Evolutionary conservation across 805 yeast genomes (phyloP), one percentile per base, ranked within the genome.

Genomic region (Ogataea pilisensis): DNA sequence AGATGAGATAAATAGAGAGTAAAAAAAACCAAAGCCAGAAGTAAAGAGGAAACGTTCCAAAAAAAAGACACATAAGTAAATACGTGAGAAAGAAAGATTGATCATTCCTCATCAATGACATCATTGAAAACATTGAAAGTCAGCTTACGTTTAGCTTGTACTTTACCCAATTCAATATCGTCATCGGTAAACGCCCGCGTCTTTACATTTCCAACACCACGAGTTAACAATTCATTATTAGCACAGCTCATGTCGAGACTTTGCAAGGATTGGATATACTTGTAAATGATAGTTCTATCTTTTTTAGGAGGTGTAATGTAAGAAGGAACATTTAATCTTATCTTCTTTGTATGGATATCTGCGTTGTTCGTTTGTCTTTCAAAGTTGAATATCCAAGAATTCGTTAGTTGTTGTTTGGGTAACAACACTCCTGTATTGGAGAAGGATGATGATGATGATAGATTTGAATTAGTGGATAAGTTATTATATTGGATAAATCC

Each of bases 271-370:
- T 40, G 39, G n/a, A 51, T 42, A 38, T 48, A 51, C n/a, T 37
- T 41, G 37, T 51, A 53, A 5, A 39, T 44, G 14, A 45, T 37
- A 5, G 7, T 22, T 25, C 45, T 38, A 25, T 50, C 33, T 13
- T 21, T 37, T 27, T 53, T 53, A 2, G 57, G 57, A 4, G 57
- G 57, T 4, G 57, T 53, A 26, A 51, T 43, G 27, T 41, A 53
- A 7, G 55, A 53, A 9, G 57, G 57, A 13, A 52, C 34, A 8
- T 40, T 41, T 2, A 35, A 18, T 17, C 31, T 34, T 9, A 18
- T 17, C n/a, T 19, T 33, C 19, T 22, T 24, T 17, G 17, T 12
- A 9, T 13, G 8, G 5, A 22, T 17, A n/a, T 28, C 33, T 6
- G 19, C 16, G 17, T 18, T 28, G 22, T 19, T 24, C 11, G 16